Evolutionary conservation across 75 land plant species (phyloP).

Genomic region (Ceratopteris richardii): DNA sequence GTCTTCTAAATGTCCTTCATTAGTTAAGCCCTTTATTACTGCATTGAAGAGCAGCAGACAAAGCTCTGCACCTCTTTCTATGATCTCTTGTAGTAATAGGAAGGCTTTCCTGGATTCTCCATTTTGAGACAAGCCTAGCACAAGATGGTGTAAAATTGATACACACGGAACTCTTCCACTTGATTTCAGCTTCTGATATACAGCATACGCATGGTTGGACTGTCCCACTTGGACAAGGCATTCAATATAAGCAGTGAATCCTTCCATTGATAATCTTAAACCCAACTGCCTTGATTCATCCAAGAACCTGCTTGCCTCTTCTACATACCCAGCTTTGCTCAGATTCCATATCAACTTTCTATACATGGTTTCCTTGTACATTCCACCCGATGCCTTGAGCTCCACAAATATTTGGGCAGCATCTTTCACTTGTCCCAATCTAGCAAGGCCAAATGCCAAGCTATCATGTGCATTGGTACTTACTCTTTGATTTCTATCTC

Average conservation of each 20-base stretch:
- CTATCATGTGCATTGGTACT: not conserved
- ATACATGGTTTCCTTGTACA: slow-evolving; percentile 1
- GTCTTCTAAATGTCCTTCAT: slow-evolving; percentile 17
- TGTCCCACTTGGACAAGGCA: not conserved
- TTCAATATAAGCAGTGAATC: not conserved
- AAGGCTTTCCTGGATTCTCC: not conserved
- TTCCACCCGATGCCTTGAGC: slow-evolving; percentile 3
- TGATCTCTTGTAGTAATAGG: not conserved
- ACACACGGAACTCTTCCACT: not conserved
- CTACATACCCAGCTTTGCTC: not conserved
- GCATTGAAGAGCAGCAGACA: not conserved
- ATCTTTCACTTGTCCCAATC: slow-evolving; percentile 3
- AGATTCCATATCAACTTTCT: not conserved
- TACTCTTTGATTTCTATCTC: not conserved
- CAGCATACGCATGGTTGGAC: not conserved
- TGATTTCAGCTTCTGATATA: slow-evolving; percentile 1
- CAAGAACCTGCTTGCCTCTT: not conserved
- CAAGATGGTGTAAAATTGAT: not conserved
- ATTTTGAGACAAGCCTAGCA: slow-evolving; percentile 2
- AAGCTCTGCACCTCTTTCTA: not conserved
- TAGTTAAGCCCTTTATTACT: slow-evolving; percentile 1
- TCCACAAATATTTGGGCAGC: slow-evolving; percentile 3
- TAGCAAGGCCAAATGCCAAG: not conserved
- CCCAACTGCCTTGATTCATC: not conserved
- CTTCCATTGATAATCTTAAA: not conserved